These are phyloP conservation scores for Malus domestica DNA, from an alignment of 306 rosid species.

Conservation along the genomic window ASM211411v1 NC_041793.1:44135501-44136000, in stretches of 20 bases:
- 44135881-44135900: neutral
- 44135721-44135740: too few relatives aligned
- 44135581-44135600: neutral
- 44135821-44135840: neutral
- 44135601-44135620: neutral
- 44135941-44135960: constrained; percentile 2
- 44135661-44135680: neutral
- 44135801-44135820: too few relatives aligned
- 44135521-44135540: neutral
- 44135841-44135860: constrained; percentile 14
- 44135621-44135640: constrained; percentile 17
- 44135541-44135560: neutral
- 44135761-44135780: too few relatives aligned
- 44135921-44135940: neutral
- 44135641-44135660: constrained; percentile 23
- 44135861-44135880: neutral
- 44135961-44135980: constrained; percentile 43
- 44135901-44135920: neutral
- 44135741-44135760: accelerated
- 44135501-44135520: neutral
- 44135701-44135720: too few relatives aligned
- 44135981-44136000: constrained; percentile 33
- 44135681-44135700: too few relatives aligned
- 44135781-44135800: too few relatives aligned
- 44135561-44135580: neutral